Evolutionary conservation across 2,329 filamentous ascomycete species (phyloP).

Genomic region (Fusarium coffeatum): DNA sequence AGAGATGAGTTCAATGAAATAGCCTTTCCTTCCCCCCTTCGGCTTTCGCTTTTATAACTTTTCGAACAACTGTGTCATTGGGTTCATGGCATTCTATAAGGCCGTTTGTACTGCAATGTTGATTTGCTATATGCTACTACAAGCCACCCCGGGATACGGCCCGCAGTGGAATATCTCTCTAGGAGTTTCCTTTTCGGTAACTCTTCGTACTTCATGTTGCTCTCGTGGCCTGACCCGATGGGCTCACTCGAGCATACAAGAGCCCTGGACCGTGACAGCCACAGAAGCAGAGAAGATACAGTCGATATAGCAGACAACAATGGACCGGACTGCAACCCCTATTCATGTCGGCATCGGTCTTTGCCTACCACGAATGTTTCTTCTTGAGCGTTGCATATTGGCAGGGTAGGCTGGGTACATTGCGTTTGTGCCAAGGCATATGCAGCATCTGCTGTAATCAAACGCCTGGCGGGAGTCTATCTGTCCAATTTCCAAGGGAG

Average conservation of each 20-base stretch:
- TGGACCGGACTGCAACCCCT: neutral
- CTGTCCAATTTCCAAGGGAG: neutral
- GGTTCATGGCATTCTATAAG: neutral
- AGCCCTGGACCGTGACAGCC: neutral
- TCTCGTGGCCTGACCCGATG: neutral
- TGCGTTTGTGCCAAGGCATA: neutral
- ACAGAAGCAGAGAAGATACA: neutral
- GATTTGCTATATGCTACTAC: neutral
- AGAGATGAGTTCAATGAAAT: neutral
- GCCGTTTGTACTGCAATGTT: constrained; percentile 7
- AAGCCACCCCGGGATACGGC: constrained; percentile 14
- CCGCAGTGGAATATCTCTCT: neutral
- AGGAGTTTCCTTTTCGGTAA: neutral
- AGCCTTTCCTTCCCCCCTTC: neutral
- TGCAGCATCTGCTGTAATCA: neutral
- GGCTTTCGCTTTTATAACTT: neutral
- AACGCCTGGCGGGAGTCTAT: neutral
- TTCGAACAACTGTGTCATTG: neutral
- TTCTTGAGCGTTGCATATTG: neutral
- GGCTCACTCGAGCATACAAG: neutral
- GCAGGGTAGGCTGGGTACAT: neutral
- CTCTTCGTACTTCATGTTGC: neutral
- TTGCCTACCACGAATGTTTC: neutral
- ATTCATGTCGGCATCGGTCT: neutral
- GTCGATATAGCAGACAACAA: neutral